phyloP scores from a whole-genome alignment of 2,329 filamentous ascomycete species.

The Lasiodiplodia citricola region DNA sequence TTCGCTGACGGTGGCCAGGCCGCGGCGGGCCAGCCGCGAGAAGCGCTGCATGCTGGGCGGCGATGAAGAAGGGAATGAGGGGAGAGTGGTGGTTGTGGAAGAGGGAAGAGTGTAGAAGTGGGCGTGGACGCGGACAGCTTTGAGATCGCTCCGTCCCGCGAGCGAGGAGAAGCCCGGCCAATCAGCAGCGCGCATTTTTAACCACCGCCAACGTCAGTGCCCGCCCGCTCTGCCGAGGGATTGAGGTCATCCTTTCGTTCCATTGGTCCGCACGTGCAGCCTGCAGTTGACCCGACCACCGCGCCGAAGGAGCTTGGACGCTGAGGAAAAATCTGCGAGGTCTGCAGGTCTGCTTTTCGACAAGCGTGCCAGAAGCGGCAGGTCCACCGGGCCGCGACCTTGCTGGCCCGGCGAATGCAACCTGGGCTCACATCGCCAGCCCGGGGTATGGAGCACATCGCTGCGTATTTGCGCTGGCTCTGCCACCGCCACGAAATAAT shows the following conservation, averaged over 20 bases:
- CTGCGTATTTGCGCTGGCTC: background rate
- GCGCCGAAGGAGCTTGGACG: slow-evolving; percentile 20
- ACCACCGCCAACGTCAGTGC: slow-evolving; percentile 5
- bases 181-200: slow-evolving; percentile 4
- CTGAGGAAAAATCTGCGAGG: slow-evolving; percentile 18
- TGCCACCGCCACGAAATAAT: background rate
- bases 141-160: slow-evolving; percentile 1
- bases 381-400: slow-evolving; percentile 15
- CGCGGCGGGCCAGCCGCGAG: slow-evolving; percentile 68
- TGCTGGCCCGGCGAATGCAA: slow-evolving; percentile 3
- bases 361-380: background rate
- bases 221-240: slow-evolving; percentile 8
- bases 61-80: slow-evolving; percentile 43
- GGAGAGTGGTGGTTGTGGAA: slow-evolving; percentile 36
- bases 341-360: slow-evolving; percentile 18
- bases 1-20: slow-evolving; percentile 85
- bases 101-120: slow-evolving; percentile 22
- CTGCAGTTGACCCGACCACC: background rate
- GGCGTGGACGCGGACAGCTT: slow-evolving; percentile 7
- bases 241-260: background rate
- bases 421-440: slow-evolving; percentile 14
- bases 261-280: slow-evolving; percentile 14
- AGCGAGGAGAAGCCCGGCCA: background rate
- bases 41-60: slow-evolving; percentile 69
- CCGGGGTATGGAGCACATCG: slow-evolving; percentile 14